phyloP scores from a whole-genome alignment of 2,329 filamentous ascomycete genomes.

The Colletotrichum karsti region DNA sequence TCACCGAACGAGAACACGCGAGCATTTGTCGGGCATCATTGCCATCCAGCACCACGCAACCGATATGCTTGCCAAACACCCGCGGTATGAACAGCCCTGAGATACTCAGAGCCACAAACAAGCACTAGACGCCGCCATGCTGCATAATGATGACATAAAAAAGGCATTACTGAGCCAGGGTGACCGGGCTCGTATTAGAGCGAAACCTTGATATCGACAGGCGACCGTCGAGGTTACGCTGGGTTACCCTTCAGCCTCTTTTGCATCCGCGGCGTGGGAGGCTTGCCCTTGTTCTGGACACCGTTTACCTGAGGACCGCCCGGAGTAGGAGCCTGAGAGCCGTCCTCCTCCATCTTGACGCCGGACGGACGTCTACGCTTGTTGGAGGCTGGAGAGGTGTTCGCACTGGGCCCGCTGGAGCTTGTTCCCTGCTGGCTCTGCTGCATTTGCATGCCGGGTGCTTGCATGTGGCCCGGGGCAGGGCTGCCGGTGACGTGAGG shows the following conservation, averaged over 20 bases:
- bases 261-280: slow-evolving; percentile 64
- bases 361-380: slow-evolving; percentile 66
- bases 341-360: slow-evolving; percentile 66
- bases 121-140: slow-evolving; percentile 46
- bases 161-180: slow-evolving; percentile 31
- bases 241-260: slow-evolving; percentile 62
- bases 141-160: slow-evolving; percentile 43
- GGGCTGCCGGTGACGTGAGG: slow-evolving; percentile 68
- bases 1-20: slow-evolving; percentile 14
- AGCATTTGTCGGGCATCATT: slow-evolving; percentile 6
- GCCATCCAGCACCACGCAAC: slow-evolving; percentile 21
- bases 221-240: slow-evolving; percentile 32
- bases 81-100: slow-evolving; percentile 27
- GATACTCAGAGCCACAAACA: slow-evolving; percentile 32
- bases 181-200: slow-evolving; percentile 16
- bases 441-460: slow-evolving; percentile 72
- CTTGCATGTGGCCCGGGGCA: slow-evolving; percentile 69
- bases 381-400: slow-evolving; percentile 70
- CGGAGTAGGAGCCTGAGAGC: slow-evolving; percentile 58
- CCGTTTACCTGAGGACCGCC: slow-evolving; percentile 60
- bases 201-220: slow-evolving; percentile 16
- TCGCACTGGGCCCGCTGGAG: slow-evolving; percentile 73
- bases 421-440: slow-evolving; percentile 74
- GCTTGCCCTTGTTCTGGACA: slow-evolving; percentile 58
- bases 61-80: slow-evolving; percentile 29